Evolutionary conservation across 306 rosid genomes (phyloP).

Genomic region (Cucumis cinereus): DNA sequence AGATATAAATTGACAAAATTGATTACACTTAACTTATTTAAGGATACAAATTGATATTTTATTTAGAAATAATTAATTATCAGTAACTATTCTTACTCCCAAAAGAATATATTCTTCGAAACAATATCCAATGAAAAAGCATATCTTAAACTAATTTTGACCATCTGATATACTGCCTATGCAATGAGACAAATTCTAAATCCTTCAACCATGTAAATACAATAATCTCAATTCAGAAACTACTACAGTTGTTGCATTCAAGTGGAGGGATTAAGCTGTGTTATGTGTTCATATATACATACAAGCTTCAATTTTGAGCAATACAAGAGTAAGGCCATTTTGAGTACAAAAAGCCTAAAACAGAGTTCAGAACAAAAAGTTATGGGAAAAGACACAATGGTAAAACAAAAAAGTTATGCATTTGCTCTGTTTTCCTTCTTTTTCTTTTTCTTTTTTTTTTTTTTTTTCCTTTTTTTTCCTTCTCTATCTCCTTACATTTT

Average conservation of each 20-base stretch:
- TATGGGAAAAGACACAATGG: not conserved
- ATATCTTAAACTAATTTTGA: not conserved
- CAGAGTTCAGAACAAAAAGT: not conserved
- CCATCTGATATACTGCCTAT: not conserved
- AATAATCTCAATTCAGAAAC: not conserved
- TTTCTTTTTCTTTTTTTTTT: not conserved
- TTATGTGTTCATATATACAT: not conserved
- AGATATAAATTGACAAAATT: too few species aligned
- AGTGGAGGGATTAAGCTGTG: not conserved
- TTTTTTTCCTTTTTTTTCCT: not conserved
- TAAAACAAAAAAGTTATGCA: not conserved
- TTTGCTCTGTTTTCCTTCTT: not conserved
- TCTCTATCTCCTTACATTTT: constrained; percentile 30
- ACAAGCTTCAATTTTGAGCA: not conserved
- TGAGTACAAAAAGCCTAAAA: not conserved
- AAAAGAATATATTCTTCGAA: not conserved
- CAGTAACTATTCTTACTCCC: too few species aligned
- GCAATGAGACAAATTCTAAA: not conserved
- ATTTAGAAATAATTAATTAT: too few species aligned
- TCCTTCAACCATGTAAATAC: not conserved
- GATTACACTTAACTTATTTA: too few species aligned
- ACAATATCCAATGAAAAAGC: not conserved
- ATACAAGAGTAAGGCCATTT: not conserved
- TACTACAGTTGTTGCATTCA: not conserved
- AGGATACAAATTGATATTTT: too few species aligned